A percentile compares a stretch with the other conserved stretches of the same genome.
Conservation (phyloP, 2,329 filamentous ascomycete species). For the Zarea fungicola region DNA sequence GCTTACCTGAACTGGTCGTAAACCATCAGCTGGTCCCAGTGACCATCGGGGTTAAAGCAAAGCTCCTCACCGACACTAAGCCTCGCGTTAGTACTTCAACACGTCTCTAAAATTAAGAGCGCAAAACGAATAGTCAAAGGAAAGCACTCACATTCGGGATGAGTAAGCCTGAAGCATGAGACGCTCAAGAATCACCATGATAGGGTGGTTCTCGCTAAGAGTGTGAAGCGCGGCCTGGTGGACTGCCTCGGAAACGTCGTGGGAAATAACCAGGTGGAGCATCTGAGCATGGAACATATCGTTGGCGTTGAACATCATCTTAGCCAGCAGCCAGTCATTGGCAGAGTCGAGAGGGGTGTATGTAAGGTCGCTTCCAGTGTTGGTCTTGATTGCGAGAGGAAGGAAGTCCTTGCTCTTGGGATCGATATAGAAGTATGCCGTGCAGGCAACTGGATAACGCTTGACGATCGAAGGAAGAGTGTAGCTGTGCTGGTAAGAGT, state of each 20-base stretch:
- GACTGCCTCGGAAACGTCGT: conserved; percentile 38
- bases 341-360: conserved; percentile 41
- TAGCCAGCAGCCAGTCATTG: conserved; percentile 47
- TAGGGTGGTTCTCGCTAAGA: conserved; percentile 39
- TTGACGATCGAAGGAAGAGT: conserved; percentile 17
- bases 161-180: conserved; percentile 24
- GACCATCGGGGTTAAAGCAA: conserved; percentile 24
- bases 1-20: conserved; percentile 20
- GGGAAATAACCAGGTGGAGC: conserved; percentile 38
- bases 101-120: neutral
- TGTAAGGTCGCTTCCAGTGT: conserved; percentile 28
- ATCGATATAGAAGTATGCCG: conserved; percentile 43
- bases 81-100: neutral
- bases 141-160: conserved; percentile 13
- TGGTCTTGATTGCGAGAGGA: conserved; percentile 44
- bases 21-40: conserved; percentile 28
- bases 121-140: no score
- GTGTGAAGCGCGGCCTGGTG: conserved; percentile 42
- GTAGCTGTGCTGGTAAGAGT: conserved; percentile 26
- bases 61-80: conserved; percentile 17
- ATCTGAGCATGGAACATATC: conserved; percentile 41
- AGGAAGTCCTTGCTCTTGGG: conserved; percentile 36
- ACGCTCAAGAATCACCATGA: conserved; percentile 32
- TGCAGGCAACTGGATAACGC: conserved; percentile 36
- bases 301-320: conserved; percentile 44